Percentiles rank a stretch among this genome's conserved stretches.
Conservation (phyloP, 2,329 filamentous ascomycete species). For the Colletotrichum caudatum region DNA sequence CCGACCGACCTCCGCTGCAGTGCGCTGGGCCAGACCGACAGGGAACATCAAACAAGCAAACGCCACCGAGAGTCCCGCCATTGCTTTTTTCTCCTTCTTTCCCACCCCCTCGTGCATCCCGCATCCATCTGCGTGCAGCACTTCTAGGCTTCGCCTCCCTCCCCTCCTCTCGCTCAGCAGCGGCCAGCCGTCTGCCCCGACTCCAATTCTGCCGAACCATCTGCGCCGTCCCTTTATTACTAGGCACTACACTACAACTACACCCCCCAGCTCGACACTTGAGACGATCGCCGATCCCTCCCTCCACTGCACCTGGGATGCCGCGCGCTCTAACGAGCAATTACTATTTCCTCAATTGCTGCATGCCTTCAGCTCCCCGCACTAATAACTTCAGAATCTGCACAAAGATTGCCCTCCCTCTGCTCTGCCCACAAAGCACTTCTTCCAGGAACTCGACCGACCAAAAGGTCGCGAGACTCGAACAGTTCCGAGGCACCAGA, state of each 20-base stretch:
- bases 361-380: constrained; percentile 39
- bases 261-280: constrained; percentile 19
- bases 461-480: constrained; percentile 11
- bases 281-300: constrained; percentile 40
- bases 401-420: constrained; percentile 31
- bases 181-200: neutral
- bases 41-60: constrained; percentile 13
- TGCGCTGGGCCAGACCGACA: constrained; percentile 14
- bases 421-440: constrained; percentile 18
- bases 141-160: neutral
- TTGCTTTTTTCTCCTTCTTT: neutral
- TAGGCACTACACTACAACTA: neutral
- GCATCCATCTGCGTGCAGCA: constrained; percentile 1
- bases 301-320: constrained; percentile 29
- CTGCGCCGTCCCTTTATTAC: constrained; percentile 3
- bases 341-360: constrained; percentile 22
- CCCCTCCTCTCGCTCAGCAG: neutral
- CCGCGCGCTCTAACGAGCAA: constrained; percentile 6
- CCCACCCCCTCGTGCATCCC: neutral
- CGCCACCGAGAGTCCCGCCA: constrained; percentile 14
- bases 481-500: constrained; percentile 20
- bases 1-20: constrained; percentile 24
- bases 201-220: neutral
- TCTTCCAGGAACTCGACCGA: constrained; percentile 21
- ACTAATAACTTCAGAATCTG: constrained; percentile 33